A percentile compares a stretch with the other conserved stretches of the same genome.
Conservation (phyloP, 2,329 filamentous ascomycete genomes). For the Exophiala sp. region DNA sequence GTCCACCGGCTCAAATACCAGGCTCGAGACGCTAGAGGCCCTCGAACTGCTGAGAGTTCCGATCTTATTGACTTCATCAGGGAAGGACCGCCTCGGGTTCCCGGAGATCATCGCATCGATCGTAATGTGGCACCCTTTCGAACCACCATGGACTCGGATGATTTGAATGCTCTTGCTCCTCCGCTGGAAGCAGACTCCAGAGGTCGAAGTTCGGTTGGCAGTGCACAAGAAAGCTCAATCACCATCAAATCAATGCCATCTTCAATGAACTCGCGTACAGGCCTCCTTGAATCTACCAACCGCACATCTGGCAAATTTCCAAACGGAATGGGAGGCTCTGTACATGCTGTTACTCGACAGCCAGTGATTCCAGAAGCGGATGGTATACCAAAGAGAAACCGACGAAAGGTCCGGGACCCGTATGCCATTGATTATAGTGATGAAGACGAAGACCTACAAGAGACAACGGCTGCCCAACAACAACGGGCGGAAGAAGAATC, state of each 20-base stretch:
- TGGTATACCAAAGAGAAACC: conserved; percentile 63
- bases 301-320: conserved; percentile 23
- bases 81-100: conserved; percentile 63
- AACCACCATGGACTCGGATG: conserved; percentile 78
- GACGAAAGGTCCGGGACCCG: conserved; percentile 73
- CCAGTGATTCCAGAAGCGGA: conserved; percentile 33
- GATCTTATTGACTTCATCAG: conserved; percentile 95
- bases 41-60: conserved; percentile 62
- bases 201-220: conserved; percentile 37
- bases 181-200: conserved; percentile 30
- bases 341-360: conserved; percentile 16
- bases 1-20: conserved; percentile 48
- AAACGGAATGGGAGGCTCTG: conserved; percentile 8
- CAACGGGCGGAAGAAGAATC: conserved; percentile 39
- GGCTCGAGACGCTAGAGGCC: conserved; percentile 64
- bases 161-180: conserved; percentile 43
- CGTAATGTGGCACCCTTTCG: conserved; percentile 79
- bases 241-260: conserved; percentile 55
- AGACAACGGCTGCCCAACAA: conserved; percentile 39
- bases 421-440: conserved; percentile 81
- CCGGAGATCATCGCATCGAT: conserved; percentile 63
- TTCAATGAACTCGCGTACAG: conserved; percentile 68
- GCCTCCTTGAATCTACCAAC: conserved; percentile 49
- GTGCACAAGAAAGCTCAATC: conserved; percentile 42
- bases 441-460: conserved; percentile 60